Evolutionary conservation across 1,139 yeast genomes (phyloP).

Genomic region (Blastobotrys serpentis): DNA sequence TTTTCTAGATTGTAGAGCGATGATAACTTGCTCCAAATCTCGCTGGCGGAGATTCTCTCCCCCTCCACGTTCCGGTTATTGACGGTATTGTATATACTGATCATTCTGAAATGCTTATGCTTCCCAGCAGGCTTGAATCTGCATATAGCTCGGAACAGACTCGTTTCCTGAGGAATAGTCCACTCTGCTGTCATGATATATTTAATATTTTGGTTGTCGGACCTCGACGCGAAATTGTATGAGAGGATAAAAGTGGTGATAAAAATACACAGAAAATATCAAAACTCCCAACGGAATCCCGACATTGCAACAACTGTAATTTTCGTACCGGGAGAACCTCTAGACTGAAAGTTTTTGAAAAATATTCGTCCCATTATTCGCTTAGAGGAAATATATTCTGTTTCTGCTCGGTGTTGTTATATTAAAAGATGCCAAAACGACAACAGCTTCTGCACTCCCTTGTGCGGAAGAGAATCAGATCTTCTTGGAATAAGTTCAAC

Average conservation of each 20-base stretch:
- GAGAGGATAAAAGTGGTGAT: too few relatives aligned
- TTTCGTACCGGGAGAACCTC: conserved; percentile 1
- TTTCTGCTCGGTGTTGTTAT: not conserved
- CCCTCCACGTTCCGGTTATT: conserved; percentile 40
- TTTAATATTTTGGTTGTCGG: too few relatives aligned
- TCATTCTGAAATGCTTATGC: conserved; percentile 59
- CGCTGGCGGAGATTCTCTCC: conserved; percentile 43
- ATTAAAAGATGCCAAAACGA: conserved; percentile 27
- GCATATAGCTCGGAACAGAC: conserved; percentile 62
- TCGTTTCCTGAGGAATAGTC: conserved; percentile 66
- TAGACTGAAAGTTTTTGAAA: conserved; percentile 3
- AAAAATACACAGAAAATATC: too few relatives aligned
- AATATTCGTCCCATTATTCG: not conserved
- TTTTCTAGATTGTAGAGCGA: conserved; percentile 55
- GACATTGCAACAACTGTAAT: not conserved
- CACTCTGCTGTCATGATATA: conserved; percentile 34
- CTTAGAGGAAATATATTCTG: not conserved
- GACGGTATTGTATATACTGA: conserved; percentile 52
- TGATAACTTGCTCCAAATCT: conserved; percentile 58
- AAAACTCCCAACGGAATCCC: not conserved
- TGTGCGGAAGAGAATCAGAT: conserved; percentile 58
- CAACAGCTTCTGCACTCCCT: conserved; percentile 30
- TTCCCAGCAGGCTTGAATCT: conserved; percentile 67
- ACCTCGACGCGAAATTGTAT: too few relatives aligned
- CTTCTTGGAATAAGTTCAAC: conserved; percentile 91